Conservation (phyloP, 1,284 basidiomycete genomes). For the Leucoagaricus sp. region DNA sequence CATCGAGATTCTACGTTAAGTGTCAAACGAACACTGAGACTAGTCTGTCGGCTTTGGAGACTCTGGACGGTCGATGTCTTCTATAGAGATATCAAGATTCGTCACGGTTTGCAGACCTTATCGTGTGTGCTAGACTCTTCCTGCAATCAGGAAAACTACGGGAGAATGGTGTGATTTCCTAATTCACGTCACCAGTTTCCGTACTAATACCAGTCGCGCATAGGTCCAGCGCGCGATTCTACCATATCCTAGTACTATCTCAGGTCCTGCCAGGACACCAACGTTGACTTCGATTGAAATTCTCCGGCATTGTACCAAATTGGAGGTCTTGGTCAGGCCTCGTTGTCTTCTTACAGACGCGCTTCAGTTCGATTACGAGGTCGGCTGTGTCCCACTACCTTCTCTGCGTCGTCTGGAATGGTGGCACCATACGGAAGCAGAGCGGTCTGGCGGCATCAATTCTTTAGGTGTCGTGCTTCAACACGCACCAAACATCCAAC, state of each 20-base stretch:
- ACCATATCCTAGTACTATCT: conserved; percentile 55
- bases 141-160: conserved; percentile 27
- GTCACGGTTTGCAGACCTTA: conserved; percentile 31
- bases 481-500: conserved; percentile 54
- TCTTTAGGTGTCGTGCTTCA: conserved; percentile 53
- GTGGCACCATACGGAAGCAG: conserved; percentile 62
- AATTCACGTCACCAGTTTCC: too few relatives aligned
- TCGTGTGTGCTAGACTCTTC: conserved; percentile 26
- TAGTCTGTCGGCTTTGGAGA: conserved; percentile 60
- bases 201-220: conserved; percentile 7
- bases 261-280: conserved; percentile 31
- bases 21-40: conserved; percentile 43
- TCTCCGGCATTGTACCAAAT: conserved; percentile 46
- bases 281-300: conserved; percentile 39
- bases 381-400: conserved; percentile 43
- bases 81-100: conserved; percentile 55
- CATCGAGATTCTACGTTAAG: conserved; percentile 25
- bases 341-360: conserved; percentile 24
- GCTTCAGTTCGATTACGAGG: conserved; percentile 56
- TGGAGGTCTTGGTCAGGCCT: conserved; percentile 61
- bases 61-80: conserved; percentile 44
- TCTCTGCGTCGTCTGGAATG: conserved; percentile 67
- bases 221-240: conserved; percentile 58
- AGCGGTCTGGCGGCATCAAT: conserved; percentile 67
- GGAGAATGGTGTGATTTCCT: conserved; percentile 35